phyloP scores from a whole-genome alignment of 768 basidiomycete species.

The Mycena capillaripes region DNA sequence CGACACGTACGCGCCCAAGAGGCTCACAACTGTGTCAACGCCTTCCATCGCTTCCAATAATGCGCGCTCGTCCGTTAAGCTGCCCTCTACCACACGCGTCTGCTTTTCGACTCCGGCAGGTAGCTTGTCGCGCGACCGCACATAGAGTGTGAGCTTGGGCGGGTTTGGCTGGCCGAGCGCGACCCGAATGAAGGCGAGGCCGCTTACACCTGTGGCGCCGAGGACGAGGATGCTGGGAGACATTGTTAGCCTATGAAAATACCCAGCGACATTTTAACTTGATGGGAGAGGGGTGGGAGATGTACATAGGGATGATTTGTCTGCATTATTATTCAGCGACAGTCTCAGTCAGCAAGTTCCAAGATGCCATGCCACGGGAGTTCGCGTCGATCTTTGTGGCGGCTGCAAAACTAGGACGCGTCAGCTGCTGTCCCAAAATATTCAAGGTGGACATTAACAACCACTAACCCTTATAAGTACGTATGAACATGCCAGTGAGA shows the following conservation, averaged over 20 bases:
- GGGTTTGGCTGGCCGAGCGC: slow-evolving; percentile 16
- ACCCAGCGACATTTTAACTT: no score
- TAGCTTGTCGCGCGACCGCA: slow-evolving; percentile 18
- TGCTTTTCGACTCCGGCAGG: slow-evolving; percentile 9
- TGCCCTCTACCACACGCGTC: slow-evolving; percentile 15
- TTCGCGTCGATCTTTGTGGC: no score
- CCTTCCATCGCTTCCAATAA: slow-evolving; percentile 20
- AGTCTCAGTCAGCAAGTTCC: no score
- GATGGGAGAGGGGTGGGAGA: slow-evolving; percentile 11
- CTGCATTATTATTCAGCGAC: no score
- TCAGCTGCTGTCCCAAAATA: no score
- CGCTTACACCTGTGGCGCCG: slow-evolving; percentile 28
- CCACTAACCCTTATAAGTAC: no score
- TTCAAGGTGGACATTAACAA: no score
- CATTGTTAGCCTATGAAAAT: no score
- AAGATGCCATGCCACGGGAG: no score
- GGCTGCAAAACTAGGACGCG: no score
- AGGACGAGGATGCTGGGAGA: slow-evolving; percentile 25
- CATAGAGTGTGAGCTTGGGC: slow-evolving; percentile 12
- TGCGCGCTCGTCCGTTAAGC: slow-evolving; percentile 6
- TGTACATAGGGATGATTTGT: neutral
- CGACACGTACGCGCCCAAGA: slow-evolving; percentile 16
- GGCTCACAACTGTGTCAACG: slow-evolving; percentile 21
- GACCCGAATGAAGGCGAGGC: slow-evolving; percentile 23
- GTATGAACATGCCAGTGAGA: no score